These are phyloP conservation scores for Rhytidhysteron rufulum DNA, from an alignment of 2,329 filamentous ascomycete genomes.

Conservation along the genomic window DNA sequence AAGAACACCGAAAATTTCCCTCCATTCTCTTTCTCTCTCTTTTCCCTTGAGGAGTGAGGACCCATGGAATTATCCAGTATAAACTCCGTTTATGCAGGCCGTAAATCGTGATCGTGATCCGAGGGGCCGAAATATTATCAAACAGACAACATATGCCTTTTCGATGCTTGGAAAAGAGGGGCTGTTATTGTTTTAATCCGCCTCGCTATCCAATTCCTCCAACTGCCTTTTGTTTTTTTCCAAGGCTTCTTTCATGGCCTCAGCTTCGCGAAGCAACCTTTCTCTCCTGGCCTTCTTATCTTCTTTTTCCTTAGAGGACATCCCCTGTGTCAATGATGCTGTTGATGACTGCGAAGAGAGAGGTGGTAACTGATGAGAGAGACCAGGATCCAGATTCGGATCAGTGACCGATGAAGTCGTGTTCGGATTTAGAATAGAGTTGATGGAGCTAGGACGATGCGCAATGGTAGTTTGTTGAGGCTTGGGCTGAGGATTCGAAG, in stretches of 20 bases:
- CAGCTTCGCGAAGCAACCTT: conserved; percentile 25
- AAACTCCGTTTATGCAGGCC: too few relatives aligned
- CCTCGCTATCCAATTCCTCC: conserved; percentile 21
- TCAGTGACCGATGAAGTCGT: background rate
- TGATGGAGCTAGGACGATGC: background rate
- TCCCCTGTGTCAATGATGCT: conserved; percentile 2
- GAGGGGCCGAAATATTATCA: too few relatives aligned
- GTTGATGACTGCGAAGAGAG: too few relatives aligned
- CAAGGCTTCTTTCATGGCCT: conserved; percentile 27
- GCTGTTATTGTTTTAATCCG: too few relatives aligned
- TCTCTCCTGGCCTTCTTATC: conserved; percentile 27
- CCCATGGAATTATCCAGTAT: too few relatives aligned
- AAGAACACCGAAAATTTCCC: too few relatives aligned
- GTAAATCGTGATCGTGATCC: too few relatives aligned
- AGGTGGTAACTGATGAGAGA: too few relatives aligned
- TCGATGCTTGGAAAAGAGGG: too few relatives aligned
- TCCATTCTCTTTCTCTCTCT: too few relatives aligned
- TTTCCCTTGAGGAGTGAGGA: too few relatives aligned
- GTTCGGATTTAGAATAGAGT: conserved; percentile 1
- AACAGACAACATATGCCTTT: too few relatives aligned
- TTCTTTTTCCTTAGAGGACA: conserved; percentile 20
- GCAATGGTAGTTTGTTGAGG: background rate
- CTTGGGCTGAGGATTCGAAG: background rate
- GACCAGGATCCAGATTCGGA: conserved; percentile 6
- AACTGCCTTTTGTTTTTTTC: conserved; percentile 27